Evolutionary conservation across 2,329 filamentous ascomycete genomes (phyloP), one percentile per base, ranked within the genome.

Genomic region (Thelonectria discophora): DNA sequence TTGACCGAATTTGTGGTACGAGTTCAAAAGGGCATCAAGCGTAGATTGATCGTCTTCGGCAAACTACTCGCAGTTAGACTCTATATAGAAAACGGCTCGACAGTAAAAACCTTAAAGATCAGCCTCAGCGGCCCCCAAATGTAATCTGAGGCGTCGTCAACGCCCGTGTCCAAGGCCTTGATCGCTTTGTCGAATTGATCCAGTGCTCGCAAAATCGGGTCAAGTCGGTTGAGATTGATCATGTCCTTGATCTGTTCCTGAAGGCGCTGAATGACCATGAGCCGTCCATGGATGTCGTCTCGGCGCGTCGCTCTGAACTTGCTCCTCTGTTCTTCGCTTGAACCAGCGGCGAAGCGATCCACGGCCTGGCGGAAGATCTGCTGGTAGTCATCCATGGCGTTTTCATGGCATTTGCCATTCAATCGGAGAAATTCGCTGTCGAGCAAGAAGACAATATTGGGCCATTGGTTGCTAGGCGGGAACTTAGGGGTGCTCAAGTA

Each of bases 121-220:
- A 32, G 34, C 21, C 34, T 47, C 21, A 42, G 46, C 20, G 58
- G 53, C 1, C 52, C 58, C 58, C 58, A 61, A 9, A 61, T 45
- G 27, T 51, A 61, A 10, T 5, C 21, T 2, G 42, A 47, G 13
- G 53, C 12, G 21, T 56, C 39, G 11, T 47, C 10, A 2, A 56
- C 40, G 1, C n/a, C 43, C 18, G 21, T 2, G 12, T 61, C 12
- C 4, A 56, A 9, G n/a, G 32, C 21, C 3, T 34, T 39, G 34
- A 27, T 40, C 5, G 34, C 17, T 6, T 52, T n/a, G 5, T 61
- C 58, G 24, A 61, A 56, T 30, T 56, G 32, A 3, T 30, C 15
- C 9, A 61, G 21, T 1, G 47, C 48, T 1, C 43, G 6, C 3
- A 61, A 27, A 15, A 53, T 52, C 3, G 3, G 18, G 6, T 2